A percentile compares a stretch with the other conserved stretches of the same genome.
phyloP scores from a whole-genome alignment of 1,284 basidiomycete genomes.

The Singerocomus rubriflavus region DNA sequence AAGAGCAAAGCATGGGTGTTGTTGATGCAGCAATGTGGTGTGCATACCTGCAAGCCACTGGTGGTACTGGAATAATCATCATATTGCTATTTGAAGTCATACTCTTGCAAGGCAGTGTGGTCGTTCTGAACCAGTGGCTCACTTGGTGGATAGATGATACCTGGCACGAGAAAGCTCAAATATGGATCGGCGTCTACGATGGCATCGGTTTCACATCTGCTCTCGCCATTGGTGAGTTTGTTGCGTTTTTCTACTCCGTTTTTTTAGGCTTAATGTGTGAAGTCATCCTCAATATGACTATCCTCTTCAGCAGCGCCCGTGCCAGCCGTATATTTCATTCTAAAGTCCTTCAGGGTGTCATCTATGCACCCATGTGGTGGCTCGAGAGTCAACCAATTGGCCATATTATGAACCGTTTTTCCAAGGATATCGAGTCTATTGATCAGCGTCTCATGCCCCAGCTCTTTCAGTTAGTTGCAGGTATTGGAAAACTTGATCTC shows the following conservation, averaged over 20 bases:
- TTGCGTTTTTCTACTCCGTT: constrained; percentile 10
- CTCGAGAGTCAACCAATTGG: constrained; percentile 46
- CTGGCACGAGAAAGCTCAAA: constrained; percentile 29
- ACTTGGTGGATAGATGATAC: constrained; percentile 33
- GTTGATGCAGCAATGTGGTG: constrained; percentile 43
- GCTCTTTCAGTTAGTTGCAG: constrained; percentile 33
- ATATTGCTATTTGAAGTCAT: constrained; percentile 20
- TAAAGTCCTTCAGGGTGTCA: constrained; percentile 37
- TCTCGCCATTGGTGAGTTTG: constrained; percentile 33
- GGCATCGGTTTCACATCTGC: constrained; percentile 37
- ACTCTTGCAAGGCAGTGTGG: constrained; percentile 14
- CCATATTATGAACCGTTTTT: constrained; percentile 46
- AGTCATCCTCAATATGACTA: constrained; percentile 27
- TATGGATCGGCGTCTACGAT: constrained; percentile 31
- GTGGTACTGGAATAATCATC: constrained; percentile 22
- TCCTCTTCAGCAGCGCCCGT: constrained; percentile 40
- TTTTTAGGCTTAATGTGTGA: constrained; percentile 1
- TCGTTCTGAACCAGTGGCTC: constrained; percentile 29
- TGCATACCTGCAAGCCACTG: constrained; percentile 22
- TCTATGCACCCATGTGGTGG: constrained; percentile 42
- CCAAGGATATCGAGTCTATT: constrained; percentile 44
- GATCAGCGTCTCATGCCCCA: constrained; percentile 26
- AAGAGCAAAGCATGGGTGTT: constrained; percentile 56
- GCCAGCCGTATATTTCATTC: constrained; percentile 42
- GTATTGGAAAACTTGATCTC: constrained; percentile 24